phyloP scores from a whole-genome alignment of 805 yeast species.

The Kodamaea fukazawae region DNA sequence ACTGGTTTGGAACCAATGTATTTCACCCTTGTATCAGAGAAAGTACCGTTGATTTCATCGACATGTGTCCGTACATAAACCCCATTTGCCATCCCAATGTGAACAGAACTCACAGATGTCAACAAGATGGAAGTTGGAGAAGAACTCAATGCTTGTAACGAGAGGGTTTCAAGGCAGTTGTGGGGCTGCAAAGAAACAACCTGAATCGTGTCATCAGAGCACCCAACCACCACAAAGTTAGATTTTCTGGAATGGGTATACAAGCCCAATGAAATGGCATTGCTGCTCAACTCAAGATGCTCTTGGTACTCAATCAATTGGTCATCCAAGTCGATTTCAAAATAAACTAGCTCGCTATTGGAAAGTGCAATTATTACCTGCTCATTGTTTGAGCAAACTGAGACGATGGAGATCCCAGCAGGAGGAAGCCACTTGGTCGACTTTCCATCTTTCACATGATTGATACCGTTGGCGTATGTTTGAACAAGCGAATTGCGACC shows the following conservation, averaged over 20 bases:
- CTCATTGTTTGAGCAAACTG: slow-evolving; percentile 59
- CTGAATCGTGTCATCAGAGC: slow-evolving; percentile 67
- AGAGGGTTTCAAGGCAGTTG: slow-evolving; percentile 55
- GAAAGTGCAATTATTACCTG: slow-evolving; percentile 75
- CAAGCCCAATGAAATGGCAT: slow-evolving; percentile 46
- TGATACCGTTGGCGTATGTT: slow-evolving; percentile 66
- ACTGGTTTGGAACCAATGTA: slow-evolving; percentile 74
- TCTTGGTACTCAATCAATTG: slow-evolving; percentile 70
- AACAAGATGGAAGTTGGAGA: slow-evolving; percentile 43
- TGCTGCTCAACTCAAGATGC: slow-evolving; percentile 49
- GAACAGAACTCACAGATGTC: slow-evolving; percentile 40
- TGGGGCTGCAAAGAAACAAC: slow-evolving; percentile 62
- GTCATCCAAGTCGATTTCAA: slow-evolving; percentile 66
- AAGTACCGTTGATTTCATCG: slow-evolving; percentile 55
- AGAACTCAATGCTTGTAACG: slow-evolving; percentile 57
- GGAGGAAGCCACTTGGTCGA: slow-evolving; percentile 80
- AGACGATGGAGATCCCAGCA: slow-evolving; percentile 60
- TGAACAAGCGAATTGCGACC: slow-evolving; percentile 67
- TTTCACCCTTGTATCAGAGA: slow-evolving; percentile 61
- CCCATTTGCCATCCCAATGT: slow-evolving; percentile 84
- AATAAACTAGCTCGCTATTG: slow-evolving; percentile 73
- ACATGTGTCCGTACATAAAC: slow-evolving; percentile 64
- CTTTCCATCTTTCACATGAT: slow-evolving; percentile 39
- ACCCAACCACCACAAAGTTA: slow-evolving; percentile 65
- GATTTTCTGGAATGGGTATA: slow-evolving; percentile 43